Conservation (phyloP, 116 monocot genomes). For the Dioscorea cayenensis region DNA sequence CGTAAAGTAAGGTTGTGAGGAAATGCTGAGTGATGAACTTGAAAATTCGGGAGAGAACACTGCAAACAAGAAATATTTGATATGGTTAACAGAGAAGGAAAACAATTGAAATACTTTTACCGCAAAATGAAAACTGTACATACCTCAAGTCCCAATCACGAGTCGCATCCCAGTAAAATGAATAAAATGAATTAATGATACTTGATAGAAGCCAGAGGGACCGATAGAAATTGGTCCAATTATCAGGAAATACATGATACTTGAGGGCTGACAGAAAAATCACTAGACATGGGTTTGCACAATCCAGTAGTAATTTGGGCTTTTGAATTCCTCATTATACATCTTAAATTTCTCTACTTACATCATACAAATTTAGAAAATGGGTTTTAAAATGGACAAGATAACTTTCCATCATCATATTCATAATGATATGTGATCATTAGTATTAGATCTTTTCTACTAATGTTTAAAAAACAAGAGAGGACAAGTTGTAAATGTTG, state of each 20-base stretch:
- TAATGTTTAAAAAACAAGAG: too few species aligned
- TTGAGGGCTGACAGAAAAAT: constrained; percentile 91
- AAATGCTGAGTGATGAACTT: constrained; percentile 77
- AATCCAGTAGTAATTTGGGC: too few species aligned
- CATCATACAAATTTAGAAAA: too few species aligned
- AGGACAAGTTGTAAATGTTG: too few species aligned
- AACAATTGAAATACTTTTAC: neutral
- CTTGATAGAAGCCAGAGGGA: constrained; percentile 91
- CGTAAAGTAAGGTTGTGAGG: constrained; percentile 48
- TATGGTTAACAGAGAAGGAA: neutral
- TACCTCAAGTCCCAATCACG: constrained; percentile 98
- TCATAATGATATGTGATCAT: too few species aligned
- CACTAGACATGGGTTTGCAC: constrained; percentile 36
- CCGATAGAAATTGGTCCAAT: constrained; percentile 74
- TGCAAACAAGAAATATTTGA: constrained; percentile 12
- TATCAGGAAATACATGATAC: constrained; percentile 72
- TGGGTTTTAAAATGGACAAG: too few species aligned
- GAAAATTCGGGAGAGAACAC: constrained; percentile 73
- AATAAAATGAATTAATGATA: constrained; percentile 80
- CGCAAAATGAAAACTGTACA: constrained; percentile 1
- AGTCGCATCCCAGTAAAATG: constrained; percentile 94
- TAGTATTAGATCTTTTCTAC: too few species aligned
- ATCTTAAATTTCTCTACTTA: too few species aligned
- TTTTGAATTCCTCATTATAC: too few species aligned
- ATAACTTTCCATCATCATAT: too few species aligned